Evolutionary conservation across 257 asterid species (phyloP).

Genomic region (Rehmannia glutinosa): DNA sequence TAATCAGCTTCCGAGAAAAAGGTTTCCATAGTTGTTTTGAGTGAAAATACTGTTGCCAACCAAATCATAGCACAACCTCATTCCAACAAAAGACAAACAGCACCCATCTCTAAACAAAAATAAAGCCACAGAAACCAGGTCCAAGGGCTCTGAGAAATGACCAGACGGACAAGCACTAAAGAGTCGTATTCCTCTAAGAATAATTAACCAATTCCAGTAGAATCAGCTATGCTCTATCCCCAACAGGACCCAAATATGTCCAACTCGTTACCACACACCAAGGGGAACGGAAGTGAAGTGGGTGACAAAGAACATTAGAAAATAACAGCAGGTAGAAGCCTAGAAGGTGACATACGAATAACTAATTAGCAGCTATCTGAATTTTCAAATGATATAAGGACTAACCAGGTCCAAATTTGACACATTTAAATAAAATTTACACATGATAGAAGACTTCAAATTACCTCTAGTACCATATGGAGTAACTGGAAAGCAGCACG

Average conservation of each 20-base stretch:
- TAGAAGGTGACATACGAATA: background rate
- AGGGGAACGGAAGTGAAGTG: no score
- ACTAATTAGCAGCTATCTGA: background rate
- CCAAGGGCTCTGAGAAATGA: background rate
- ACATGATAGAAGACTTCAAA: conserved; percentile 6
- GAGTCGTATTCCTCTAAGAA: background rate
- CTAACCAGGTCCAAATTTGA: background rate
- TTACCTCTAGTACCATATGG: conserved; percentile 99
- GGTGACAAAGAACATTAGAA: background rate
- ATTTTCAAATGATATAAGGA: conserved; percentile 9
- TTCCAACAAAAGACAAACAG: background rate
- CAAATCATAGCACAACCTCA: background rate
- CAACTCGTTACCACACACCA: no score
- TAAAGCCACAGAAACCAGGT: conserved; percentile 9
- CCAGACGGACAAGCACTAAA: background rate
- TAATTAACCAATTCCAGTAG: background rate
- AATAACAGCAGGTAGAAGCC: no score
- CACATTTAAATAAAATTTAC: conserved; percentile 12
- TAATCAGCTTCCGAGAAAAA: background rate
- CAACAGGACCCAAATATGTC: background rate
- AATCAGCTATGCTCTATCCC: background rate
- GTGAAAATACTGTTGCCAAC: background rate
- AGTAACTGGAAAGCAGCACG: conserved; percentile 99
- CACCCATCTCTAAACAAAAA: background rate
- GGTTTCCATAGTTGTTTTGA: background rate